A percentile compares a stretch with the other conserved stretches of the same genome.
These are phyloP conservation scores for Kregervanrija pseudodelftensis DNA, from an alignment of 805 yeast species.

Conservation along the genomic window DNA sequence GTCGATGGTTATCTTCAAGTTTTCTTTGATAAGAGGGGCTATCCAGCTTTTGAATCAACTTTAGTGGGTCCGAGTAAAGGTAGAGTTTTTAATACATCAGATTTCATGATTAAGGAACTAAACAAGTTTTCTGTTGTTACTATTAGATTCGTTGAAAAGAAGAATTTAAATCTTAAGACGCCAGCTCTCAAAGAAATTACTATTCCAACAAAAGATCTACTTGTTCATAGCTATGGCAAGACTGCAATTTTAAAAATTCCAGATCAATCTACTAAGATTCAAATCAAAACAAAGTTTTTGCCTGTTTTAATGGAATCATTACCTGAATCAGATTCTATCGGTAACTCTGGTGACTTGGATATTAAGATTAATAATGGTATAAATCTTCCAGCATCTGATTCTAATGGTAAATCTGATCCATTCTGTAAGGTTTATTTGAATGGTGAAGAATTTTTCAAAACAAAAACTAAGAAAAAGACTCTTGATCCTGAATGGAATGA, in stretches of 20 bases:
- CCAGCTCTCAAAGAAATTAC: conserved; percentile 55
- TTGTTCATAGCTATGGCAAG: conserved; percentile 56
- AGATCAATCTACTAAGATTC: conserved; percentile 42
- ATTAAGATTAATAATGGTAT: conserved; percentile 59
- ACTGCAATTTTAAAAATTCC: conserved; percentile 49
- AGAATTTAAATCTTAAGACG: conserved; percentile 45
- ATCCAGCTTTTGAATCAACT: conserved; percentile 53
- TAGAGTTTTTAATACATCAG: conserved; percentile 48
- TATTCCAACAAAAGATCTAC: conserved; percentile 58
- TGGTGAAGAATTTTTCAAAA: conserved; percentile 57
- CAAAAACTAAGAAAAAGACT: conserved; percentile 79
- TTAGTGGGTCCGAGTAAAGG: conserved; percentile 37
- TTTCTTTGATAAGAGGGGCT: conserved; percentile 69
- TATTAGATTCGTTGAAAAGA: conserved; percentile 54
- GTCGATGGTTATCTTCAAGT: conserved; percentile 64
- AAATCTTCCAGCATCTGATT: conserved; percentile 76
- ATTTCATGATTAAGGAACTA: conserved; percentile 68
- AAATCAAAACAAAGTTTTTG: conserved; percentile 64
- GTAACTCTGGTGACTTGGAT: conserved; percentile 65
- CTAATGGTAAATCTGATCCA: conserved; percentile 92
- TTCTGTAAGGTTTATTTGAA: conserved; percentile 65
- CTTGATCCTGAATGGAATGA: conserved; percentile 90
- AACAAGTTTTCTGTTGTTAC: conserved; percentile 57
- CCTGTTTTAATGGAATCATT: conserved; percentile 58
- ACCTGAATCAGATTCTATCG: conserved; percentile 68